Evolutionary conservation across 768 basidiomycete species (phyloP), one percentile per base, ranked within the genome.

Genomic region (Goffeauzyma gilvescens): DNA sequence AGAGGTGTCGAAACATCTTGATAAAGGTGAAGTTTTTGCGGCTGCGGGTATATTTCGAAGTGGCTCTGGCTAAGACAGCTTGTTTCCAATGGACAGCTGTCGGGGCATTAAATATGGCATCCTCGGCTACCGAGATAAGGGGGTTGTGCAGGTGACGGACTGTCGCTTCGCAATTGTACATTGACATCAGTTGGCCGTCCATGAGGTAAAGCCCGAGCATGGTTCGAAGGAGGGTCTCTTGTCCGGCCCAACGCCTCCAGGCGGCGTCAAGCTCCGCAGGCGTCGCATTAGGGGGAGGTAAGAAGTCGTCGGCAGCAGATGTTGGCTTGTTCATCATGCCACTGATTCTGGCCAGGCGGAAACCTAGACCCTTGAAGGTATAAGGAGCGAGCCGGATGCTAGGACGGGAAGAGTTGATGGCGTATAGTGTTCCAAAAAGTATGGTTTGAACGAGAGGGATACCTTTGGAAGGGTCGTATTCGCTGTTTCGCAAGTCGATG

Each of bases 171-270:
- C 25, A 30, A 18, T 31, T 21, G 35, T 37, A 41, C 6, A 42
- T 41, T 23, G 41, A 36, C 41, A 41, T 42, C 28, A 43, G 32
- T 22, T 48, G 46, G 10, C 46, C 46, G 18, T 48, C 46, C 10
- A 48, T 33, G 13, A 48, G 24, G 35, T 42, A 42, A 20, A 21
- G 30, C 13, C 35, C 41, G 2, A 48, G 41, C 17, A 43, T 22
- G 5, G 46, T 38, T 7, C 46, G 34, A 2, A 48, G 46, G 24
- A 42, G 46, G 15, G 41, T 42, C 22, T 48, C 46, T 17, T 34
- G 32, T 10, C 41, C 41, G 7, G 41, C 36, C 46, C 46, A 48
- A 12, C n/a, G 37, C 9, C 37, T 40, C 36, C 41, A 48, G 3
- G 41, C 41, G 17, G 28, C 39, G 12, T 48, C 46, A 5, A 48